Conservation (phyloP, 1,284 basidiomycete genomes). For the Rhodotorula glutinis region DNA sequence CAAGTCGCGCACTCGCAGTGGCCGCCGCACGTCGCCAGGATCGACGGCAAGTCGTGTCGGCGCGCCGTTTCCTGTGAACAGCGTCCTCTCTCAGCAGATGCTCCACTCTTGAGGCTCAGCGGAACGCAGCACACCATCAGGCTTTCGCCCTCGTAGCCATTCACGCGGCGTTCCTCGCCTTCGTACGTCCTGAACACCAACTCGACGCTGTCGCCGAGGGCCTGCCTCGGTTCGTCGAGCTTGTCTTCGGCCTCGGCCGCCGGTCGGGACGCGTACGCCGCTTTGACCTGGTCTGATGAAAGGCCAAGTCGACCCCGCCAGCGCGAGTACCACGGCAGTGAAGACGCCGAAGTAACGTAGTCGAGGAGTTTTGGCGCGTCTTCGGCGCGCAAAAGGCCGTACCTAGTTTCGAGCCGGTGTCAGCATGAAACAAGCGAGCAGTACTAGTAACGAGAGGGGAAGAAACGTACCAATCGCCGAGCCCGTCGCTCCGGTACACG, state of each 20-base stretch:
- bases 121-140: slow-evolving; percentile 39
- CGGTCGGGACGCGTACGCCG: slow-evolving; percentile 41
- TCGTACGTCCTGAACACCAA: slow-evolving; percentile 41
- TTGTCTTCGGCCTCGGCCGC: slow-evolving; percentile 23
- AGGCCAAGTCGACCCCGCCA: slow-evolving; percentile 49
- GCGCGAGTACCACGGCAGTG: slow-evolving; percentile 45
- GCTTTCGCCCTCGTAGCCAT: slow-evolving; percentile 44
- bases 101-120: background rate
- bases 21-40: slow-evolving; percentile 46
- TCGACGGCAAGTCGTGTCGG: slow-evolving; percentile 42
- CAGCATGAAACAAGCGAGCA: no score
- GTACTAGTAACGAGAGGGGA: no score
- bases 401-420: no score
- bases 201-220: slow-evolving; percentile 38
- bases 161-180: slow-evolving; percentile 38
- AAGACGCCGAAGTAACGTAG: slow-evolving; percentile 40
- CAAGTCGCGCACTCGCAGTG: slow-evolving; percentile 46
- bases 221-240: slow-evolving; percentile 16
- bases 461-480: slow-evolving; percentile 42
- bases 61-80: slow-evolving; percentile 38
- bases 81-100: background rate
- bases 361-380: slow-evolving; percentile 46
- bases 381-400: slow-evolving; percentile 39
- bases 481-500: slow-evolving; percentile 45
- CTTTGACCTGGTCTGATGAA: slow-evolving; percentile 35